phyloP scores from a whole-genome alignment of 176 grass and related monocot genomes.

The Carex myosuroides region DNA sequence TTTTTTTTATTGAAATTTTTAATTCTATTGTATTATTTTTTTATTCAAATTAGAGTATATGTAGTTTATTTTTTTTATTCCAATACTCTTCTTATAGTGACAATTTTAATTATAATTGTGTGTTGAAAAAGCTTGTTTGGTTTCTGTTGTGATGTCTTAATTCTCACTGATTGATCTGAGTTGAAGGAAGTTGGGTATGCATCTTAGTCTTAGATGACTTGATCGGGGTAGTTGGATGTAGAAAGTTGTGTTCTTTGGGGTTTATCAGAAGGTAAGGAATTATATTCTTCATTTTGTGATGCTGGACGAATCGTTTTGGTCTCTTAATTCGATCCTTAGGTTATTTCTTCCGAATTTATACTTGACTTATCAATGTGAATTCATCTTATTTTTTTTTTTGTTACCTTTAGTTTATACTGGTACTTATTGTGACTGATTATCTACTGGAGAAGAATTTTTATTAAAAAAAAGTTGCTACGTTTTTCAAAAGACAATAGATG shows the following conservation, averaged over 20 bases:
- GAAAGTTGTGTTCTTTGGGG: background rate
- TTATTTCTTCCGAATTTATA: background rate
- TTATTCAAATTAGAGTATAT: background rate
- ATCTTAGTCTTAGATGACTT: background rate
- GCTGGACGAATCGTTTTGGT: background rate
- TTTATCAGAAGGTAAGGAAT: conserved; percentile 1
- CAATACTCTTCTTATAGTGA: background rate
- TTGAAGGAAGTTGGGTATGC: background rate
- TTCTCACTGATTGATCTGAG: background rate
- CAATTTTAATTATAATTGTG: background rate
- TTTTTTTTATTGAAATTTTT: background rate
- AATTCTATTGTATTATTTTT: background rate
- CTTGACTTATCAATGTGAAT: background rate
- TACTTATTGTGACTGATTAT: background rate
- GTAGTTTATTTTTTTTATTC: background rate
- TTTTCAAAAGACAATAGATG: background rate
- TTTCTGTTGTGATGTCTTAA: background rate
- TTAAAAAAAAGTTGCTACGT: background rate
- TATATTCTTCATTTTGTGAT: background rate
- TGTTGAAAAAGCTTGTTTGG: background rate
- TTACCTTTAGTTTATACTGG: background rate
- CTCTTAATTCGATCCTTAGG: background rate
- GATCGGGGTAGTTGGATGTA: background rate
- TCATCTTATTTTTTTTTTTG: background rate
- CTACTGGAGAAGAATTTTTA: too few relatives aligned